phyloP scores from a whole-genome alignment of 257 asterid genomes.

The Ophiorrhiza pumila region DNA sequence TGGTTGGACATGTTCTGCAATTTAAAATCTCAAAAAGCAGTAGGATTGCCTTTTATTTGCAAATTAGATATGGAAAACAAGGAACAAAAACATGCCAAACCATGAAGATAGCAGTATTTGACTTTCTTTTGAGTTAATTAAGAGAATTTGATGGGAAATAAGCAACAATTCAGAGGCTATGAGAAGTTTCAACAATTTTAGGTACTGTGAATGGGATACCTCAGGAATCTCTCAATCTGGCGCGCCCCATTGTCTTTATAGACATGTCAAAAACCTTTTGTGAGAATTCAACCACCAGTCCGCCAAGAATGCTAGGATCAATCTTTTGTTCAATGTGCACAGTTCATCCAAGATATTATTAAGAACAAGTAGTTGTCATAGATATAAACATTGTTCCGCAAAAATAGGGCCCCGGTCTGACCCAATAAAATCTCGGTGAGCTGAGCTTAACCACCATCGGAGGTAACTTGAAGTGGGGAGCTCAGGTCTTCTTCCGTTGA shows the following conservation, averaged over 20 bases:
- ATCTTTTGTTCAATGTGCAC: too few species aligned
- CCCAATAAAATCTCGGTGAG: too few species aligned
- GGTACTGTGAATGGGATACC: constrained; percentile 51
- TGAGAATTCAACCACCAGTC: constrained; percentile 71
- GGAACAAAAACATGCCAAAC: background rate
- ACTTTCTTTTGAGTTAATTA: background rate
- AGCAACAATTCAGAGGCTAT: background rate
- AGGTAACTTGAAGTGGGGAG: too few species aligned
- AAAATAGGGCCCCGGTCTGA: too few species aligned
- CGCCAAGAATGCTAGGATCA: constrained; percentile 94
- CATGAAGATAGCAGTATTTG: background rate
- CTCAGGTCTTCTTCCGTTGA: too few species aligned
- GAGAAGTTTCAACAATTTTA: constrained; percentile 4
- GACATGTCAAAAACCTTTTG: constrained; percentile 94
- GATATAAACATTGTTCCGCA: too few species aligned
- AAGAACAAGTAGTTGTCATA: too few species aligned
- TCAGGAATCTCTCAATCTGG: constrained; percentile 97
- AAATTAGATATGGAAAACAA: background rate
- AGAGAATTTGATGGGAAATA: background rate
- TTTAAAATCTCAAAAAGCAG: constrained; percentile 2
- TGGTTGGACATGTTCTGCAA: background rate
- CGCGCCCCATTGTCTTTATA: constrained; percentile 82
- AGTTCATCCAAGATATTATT: too few species aligned
- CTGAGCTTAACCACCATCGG: too few species aligned
- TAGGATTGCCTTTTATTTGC: constrained; percentile 18